Evolutionary conservation across 345 rosid genomes (phyloP), one percentile per base, ranked within the genome.

Genomic region (Populus simonii): DNA sequence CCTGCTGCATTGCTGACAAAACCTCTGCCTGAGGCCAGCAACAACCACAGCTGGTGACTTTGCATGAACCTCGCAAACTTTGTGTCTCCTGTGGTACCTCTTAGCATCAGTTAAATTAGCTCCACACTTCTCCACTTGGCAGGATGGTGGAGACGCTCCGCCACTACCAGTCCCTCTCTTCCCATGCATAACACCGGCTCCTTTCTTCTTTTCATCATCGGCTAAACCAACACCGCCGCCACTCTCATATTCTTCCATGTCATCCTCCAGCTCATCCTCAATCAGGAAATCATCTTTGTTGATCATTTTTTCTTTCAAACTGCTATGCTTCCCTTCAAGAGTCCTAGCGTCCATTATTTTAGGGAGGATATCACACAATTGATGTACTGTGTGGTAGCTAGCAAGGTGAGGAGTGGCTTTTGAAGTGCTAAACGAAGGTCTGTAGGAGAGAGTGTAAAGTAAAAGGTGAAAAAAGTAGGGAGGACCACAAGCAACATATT

Each of bases 1-100:
- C 98, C 97, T 93, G 97, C 98, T 94, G 89, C 97, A 94, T 87
- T 93, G 98, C 80, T 93, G 97, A 78, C 97, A 92, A 81, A 92
- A 91, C 70, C 95, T 85, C 81, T 94, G 96, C 82, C 88, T 83
- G 76, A 85, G 84, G 3, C 94, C 94, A 25, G 88, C 84, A 77
- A 93, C 90, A 71, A 80, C 65, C 71, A 87, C 93, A 59, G 82
- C 74, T 4, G 90, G 79, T 25, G 94, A 89, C 88, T 94, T 93
- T 47, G 97, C 86, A 81, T 94, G 97, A 85, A 85, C 66, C 84
- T 92, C 97, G 68, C 97, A 94, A 61, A 94, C 98, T 88, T 80
- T 93, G 82, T 93, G 98, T 74, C 97, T 86, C 75, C 91, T 84
- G 86, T 92, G 90, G 84, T 94, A 92, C 81, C 89, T 89, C 82